Conservation (phyloP, 1,139 yeast species). For the Lipomyces yarrowii region DNA sequence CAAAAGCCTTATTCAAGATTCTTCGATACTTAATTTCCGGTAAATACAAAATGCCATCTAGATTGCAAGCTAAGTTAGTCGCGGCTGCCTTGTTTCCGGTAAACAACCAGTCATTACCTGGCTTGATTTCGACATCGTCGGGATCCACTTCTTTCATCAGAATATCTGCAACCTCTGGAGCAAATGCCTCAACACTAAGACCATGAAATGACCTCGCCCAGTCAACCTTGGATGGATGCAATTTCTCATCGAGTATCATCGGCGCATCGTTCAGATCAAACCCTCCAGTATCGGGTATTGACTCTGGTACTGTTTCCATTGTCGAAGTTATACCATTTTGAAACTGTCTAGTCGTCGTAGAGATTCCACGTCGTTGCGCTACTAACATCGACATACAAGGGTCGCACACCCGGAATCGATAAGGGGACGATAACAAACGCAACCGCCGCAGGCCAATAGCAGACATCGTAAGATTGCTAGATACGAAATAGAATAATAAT, state of each 20-base stretch:
- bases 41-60: constrained; percentile 80
- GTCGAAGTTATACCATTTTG: neutral
- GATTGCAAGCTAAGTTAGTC: neutral
- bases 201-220: constrained; percentile 86
- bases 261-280: constrained; percentile 7
- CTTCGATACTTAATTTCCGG: constrained; percentile 96
- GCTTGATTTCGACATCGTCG: constrained; percentile 87
- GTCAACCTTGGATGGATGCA: constrained; percentile 38
- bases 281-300: neutral
- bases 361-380: neutral
- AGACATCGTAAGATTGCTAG: neutral
- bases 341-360: neutral
- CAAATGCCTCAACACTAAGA: constrained; percentile 74
- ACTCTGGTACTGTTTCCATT: neutral
- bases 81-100: neutral
- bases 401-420: neutral
- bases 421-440: neutral
- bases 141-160: constrained; percentile 62
- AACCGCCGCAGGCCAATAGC: neutral
- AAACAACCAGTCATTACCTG: constrained; percentile 41
- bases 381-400: neutral
- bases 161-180: constrained; percentile 58
- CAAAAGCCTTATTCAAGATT: constrained; percentile 84
- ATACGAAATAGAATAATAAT: neutral
- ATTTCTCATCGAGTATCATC: constrained; percentile 1